Conservation (phyloP, 2,329 filamentous ascomycete species). For the Pseudopyricularia cyperi region DNA sequence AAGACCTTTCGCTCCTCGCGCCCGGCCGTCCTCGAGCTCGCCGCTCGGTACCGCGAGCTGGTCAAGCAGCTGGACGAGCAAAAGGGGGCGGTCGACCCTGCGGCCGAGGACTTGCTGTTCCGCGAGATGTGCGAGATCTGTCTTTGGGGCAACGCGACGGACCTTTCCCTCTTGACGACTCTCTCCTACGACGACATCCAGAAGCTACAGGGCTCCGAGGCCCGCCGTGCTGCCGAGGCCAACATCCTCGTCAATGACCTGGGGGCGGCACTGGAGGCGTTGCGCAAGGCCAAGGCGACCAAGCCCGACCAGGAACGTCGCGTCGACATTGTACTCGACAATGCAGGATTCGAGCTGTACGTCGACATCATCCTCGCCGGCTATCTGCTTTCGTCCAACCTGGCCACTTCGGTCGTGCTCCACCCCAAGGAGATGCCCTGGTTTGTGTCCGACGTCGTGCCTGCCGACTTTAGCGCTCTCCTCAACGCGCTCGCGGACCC, state of each 20-base stretch:
- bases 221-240: conserved; percentile 73
- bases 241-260: conserved; percentile 90
- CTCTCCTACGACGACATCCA: conserved; percentile 93
- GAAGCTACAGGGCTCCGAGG: conserved; percentile 81
- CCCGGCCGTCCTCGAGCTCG: conserved; percentile 41
- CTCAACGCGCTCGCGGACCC: conserved; percentile 70
- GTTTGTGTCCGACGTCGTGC: conserved; percentile 95
- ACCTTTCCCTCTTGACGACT: conserved; percentile 79
- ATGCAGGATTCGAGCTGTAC: conserved; percentile 93
- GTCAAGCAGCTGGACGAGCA: conserved; percentile 48
- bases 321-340: conserved; percentile 92
- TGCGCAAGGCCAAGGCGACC: conserved; percentile 10
- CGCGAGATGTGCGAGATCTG: conserved; percentile 92
- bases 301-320: conserved; percentile 42
- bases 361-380: conserved; percentile 88
- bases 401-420: conserved; percentile 77
- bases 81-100: conserved; percentile 31
- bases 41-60: conserved; percentile 38
- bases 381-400: conserved; percentile 70
- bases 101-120: conserved; percentile 69
- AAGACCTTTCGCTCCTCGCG: conserved; percentile 86
- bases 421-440: conserved; percentile 93
- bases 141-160: conserved; percentile 93
- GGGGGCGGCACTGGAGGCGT: conserved; percentile 17
- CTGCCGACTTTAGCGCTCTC: conserved; percentile 71